Percentiles rank a stretch among this genome's conserved stretches.
Evolutionary conservation across 108 stramenopile species (phyloP).

Genomic region (Cyclotella choctawhatcheeana): DNA sequence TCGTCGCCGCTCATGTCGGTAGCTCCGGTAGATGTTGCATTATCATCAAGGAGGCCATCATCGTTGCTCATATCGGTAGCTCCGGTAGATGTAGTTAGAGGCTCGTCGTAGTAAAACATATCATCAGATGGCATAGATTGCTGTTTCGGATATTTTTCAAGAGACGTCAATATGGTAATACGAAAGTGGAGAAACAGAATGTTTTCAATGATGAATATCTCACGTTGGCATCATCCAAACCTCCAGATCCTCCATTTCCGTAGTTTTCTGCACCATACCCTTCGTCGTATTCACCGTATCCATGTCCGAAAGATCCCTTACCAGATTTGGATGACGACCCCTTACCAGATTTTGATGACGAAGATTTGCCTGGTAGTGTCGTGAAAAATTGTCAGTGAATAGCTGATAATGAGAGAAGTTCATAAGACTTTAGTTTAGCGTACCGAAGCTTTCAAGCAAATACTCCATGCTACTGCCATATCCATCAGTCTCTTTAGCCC

Average conservation of each 20-base stretch:
- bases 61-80: background rate
- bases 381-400: background rate
- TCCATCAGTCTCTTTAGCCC: too few relatives aligned
- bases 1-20: background rate
- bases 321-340: conserved; percentile 1
- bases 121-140: conserved; percentile 2
- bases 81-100: background rate
- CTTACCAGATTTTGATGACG: background rate
- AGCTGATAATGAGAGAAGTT: too few relatives aligned
- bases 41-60: background rate
- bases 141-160: background rate
- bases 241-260: background rate
- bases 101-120: background rate
- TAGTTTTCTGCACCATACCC: background rate
- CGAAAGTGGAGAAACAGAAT: background rate
- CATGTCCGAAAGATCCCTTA: conserved; percentile 3
- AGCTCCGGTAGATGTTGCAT: background rate
- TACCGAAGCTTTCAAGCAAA: too few relatives aligned
- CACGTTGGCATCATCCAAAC: background rate
- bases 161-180: background rate
- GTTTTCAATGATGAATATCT: background rate
- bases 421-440: too few relatives aligned
- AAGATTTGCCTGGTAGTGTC: background rate
- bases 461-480: too few relatives aligned
- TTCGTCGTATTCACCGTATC: conserved; percentile 1